Evolutionary conservation across 805 yeast genomes (phyloP).

Genomic region (Starmerella vitae): DNA sequence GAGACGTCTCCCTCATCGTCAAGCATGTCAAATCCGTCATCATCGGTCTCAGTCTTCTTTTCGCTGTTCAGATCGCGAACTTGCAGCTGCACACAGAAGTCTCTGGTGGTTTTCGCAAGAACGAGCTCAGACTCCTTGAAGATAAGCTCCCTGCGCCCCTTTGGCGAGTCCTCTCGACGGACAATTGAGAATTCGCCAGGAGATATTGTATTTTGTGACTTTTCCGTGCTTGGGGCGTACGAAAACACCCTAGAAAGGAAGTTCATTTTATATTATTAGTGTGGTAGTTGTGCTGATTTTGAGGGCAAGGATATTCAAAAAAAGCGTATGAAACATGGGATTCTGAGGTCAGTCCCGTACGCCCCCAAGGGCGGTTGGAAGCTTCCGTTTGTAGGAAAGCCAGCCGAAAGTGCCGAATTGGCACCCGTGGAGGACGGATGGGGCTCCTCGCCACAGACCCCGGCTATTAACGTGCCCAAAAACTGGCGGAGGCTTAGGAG

Average conservation of each 20-base stretch:
- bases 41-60: conserved; percentile 37
- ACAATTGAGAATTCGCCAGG: conserved; percentile 66
- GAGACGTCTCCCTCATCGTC: conserved; percentile 30
- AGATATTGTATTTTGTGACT: conserved; percentile 58
- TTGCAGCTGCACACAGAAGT: conserved; percentile 55
- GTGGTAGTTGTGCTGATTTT: no score
- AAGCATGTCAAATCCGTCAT: conserved; percentile 32
- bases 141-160: conserved; percentile 59
- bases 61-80: conserved; percentile 55
- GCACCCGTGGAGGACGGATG: background rate
- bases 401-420: background rate
- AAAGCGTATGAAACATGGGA: no score
- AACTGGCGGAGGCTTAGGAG: conserved; percentile 33
- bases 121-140: conserved; percentile 68
- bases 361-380: conserved; percentile 25
- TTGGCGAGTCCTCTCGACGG: conserved; percentile 67
- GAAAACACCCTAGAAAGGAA: conserved; percentile 16
- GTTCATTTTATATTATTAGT: no score
- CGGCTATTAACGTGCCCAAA: conserved; percentile 30
- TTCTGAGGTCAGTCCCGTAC: conserved; percentile 19
- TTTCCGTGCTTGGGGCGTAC: conserved; percentile 8
- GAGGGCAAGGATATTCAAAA: no score
- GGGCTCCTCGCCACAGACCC: background rate
- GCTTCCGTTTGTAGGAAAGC: conserved; percentile 25
- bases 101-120: conserved; percentile 53